Evolutionary conservation across 257 asterid genomes (phyloP).

Genomic region (Linderniella brevidens): DNA sequence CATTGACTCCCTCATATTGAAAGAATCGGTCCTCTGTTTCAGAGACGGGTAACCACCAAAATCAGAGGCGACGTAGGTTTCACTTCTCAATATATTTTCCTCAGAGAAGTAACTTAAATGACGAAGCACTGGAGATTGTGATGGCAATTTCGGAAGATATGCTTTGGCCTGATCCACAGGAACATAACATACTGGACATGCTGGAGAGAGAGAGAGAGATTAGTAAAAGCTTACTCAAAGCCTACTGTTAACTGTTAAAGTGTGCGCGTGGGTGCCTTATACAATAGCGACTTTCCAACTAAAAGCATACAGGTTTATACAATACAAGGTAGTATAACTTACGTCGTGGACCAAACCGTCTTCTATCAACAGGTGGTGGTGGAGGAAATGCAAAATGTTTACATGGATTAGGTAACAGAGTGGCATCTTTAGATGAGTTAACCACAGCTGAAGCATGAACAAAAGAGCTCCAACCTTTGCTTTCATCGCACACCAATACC

Average conservation of each 20-base stretch:
- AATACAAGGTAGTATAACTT: slow-evolving; percentile 23
- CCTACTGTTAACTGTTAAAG: not conserved
- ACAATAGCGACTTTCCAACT: too few relatives aligned
- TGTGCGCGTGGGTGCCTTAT: too few relatives aligned
- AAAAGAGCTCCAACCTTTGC: slow-evolving; percentile 21
- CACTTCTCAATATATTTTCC: slow-evolving; percentile 45
- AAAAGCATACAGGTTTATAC: not conserved
- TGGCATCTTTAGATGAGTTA: slow-evolving; percentile 15
- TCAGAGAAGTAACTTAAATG: slow-evolving; percentile 50
- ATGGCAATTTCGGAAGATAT: slow-evolving; percentile 55
- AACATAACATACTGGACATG: slow-evolving; percentile 91
- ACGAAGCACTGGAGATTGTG: slow-evolving; percentile 61
- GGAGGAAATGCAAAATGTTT: slow-evolving; percentile 79
- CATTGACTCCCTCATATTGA: slow-evolving; percentile 70
- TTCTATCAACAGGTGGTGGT: slow-evolving; percentile 83
- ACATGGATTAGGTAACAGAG: slow-evolving; percentile 39
- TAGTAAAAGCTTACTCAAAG: not conserved
- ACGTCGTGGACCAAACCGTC: slow-evolving; percentile 88
- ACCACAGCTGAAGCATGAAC: slow-evolving; percentile 21
- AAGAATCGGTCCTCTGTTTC: slow-evolving; percentile 56
- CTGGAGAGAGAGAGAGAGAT: slow-evolving; percentile 22
- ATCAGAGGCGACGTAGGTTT: slow-evolving; percentile 74
- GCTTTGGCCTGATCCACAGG: slow-evolving; percentile 64
- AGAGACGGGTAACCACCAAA: slow-evolving; percentile 88
- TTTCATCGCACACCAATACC: slow-evolving; percentile 38